phyloP scores from a whole-genome alignment of 805 yeast genomes.

The Spathaspora sp. region DNA sequence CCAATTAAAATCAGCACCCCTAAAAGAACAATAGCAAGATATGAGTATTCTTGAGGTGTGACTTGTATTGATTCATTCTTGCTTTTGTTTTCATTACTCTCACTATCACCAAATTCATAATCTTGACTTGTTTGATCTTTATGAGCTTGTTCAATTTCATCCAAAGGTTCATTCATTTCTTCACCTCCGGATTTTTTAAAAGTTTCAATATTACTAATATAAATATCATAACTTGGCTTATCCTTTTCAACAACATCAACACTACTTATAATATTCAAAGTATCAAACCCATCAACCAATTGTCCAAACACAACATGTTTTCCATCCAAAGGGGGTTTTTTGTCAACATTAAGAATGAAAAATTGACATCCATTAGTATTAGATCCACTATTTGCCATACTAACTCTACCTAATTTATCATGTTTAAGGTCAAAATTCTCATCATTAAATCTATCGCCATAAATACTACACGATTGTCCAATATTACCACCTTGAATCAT shows the following conservation, averaged over 20 bases:
- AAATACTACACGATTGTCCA: constrained; percentile 73
- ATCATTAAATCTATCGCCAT: constrained; percentile 36
- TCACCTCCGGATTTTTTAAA: neutral
- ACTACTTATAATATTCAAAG: constrained; percentile 49
- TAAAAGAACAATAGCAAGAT: neutral
- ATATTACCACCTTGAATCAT: constrained; percentile 41
- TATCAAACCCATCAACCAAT: constrained; percentile 78
- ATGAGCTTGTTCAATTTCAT: neutral
- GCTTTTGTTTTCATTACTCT: no score
- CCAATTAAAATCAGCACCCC: neutral
- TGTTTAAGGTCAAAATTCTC: constrained; percentile 68
- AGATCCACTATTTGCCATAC: constrained; percentile 77
- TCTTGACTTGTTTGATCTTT: neutral
- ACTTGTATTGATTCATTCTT: neutral
- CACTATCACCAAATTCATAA: neutral
- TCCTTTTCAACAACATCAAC: constrained; percentile 8
- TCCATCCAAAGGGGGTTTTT: constrained; percentile 59
- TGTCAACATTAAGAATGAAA: constrained; percentile 31
- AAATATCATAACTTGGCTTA: constrained; percentile 15
- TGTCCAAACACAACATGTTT: constrained; percentile 96
- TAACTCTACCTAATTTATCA: constrained; percentile 70
- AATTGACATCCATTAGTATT: constrained; percentile 47
- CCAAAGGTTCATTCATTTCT: neutral
- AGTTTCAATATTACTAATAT: constrained; percentile 9
- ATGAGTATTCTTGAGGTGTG: neutral